phyloP scores from a whole-genome alignment of 371 early-diverging fungal genomes.

The Chytridiales sp. region DNA sequence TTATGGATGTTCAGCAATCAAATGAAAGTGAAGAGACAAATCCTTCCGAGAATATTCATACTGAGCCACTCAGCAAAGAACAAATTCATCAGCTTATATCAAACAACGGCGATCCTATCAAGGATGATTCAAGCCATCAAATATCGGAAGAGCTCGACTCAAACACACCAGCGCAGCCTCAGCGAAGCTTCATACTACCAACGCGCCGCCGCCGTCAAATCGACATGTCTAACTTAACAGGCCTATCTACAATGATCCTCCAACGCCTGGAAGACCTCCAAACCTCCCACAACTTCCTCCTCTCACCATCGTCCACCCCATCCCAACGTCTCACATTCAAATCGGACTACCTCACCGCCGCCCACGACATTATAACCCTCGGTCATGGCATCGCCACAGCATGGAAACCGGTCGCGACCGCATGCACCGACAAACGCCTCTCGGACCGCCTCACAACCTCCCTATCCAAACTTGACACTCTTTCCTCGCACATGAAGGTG shows the following conservation, averaged over 20 bases:
- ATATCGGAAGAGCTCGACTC: too few species aligned
- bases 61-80: too few species aligned
- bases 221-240: constrained; percentile 14
- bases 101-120: too few species aligned
- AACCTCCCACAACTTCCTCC: neutral
- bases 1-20: neutral
- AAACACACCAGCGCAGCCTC: neutral
- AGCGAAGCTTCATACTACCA: neutral
- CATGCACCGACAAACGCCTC: constrained; percentile 1
- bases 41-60: too few species aligned
- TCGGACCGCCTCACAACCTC: neutral
- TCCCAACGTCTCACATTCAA: neutral
- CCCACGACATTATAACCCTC: neutral
- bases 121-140: too few species aligned
- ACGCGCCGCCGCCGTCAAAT: neutral
- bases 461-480: neutral
- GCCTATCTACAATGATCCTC: neutral
- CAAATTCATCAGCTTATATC: too few species aligned
- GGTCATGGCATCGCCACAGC: constrained; percentile 3
- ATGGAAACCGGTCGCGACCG: constrained; percentile 3
- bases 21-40: neutral
- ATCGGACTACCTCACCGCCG: neutral
- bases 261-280: constrained; percentile 2
- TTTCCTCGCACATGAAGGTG: neutral
- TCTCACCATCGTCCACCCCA: neutral